Evolutionary conservation across 1,284 basidiomycete genomes (phyloP).

Genomic region (Cystobasidium sp.): DNA sequence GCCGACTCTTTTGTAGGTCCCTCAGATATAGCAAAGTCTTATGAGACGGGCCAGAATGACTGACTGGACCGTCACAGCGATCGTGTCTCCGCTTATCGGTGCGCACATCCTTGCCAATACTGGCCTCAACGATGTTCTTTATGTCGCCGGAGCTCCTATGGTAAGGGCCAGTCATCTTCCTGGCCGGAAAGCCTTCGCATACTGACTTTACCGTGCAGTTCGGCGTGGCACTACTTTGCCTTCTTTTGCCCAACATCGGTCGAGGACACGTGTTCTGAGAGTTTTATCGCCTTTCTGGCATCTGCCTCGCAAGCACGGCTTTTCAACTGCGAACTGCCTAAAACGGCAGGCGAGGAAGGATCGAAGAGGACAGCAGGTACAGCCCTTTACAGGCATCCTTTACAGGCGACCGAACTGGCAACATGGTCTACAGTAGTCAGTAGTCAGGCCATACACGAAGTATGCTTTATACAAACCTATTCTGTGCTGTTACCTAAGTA

Average conservation of each 20-base stretch:
- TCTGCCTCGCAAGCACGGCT: background rate
- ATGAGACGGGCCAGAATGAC: background rate
- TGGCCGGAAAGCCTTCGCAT: background rate
- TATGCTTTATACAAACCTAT: too few relatives aligned
- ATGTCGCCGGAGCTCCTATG: constrained; percentile 35
- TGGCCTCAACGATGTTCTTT: constrained; percentile 37
- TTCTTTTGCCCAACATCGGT: constrained; percentile 28
- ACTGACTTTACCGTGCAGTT: constrained; percentile 1
- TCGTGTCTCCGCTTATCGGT: constrained; percentile 30
- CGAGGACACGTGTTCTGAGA: constrained; percentile 22
- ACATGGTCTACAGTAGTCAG: too few relatives aligned
- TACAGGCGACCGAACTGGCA: too few relatives aligned
- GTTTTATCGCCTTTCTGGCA: background rate
- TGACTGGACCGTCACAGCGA: background rate
- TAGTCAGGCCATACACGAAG: too few relatives aligned
- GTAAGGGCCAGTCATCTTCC: background rate
- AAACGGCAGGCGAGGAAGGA: too few relatives aligned
- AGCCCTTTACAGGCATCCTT: too few relatives aligned
- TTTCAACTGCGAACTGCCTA: too few relatives aligned
- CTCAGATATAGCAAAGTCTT: background rate
- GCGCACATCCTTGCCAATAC: constrained; percentile 41
- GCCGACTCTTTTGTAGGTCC: constrained; percentile 49
- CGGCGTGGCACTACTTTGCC: constrained; percentile 23
- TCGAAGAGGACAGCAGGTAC: too few relatives aligned
- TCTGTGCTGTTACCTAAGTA: too few relatives aligned